Evolutionary conservation across 2,329 filamentous ascomycete genomes (phyloP).

Genomic region (Ambrosiella beaveri): DNA sequence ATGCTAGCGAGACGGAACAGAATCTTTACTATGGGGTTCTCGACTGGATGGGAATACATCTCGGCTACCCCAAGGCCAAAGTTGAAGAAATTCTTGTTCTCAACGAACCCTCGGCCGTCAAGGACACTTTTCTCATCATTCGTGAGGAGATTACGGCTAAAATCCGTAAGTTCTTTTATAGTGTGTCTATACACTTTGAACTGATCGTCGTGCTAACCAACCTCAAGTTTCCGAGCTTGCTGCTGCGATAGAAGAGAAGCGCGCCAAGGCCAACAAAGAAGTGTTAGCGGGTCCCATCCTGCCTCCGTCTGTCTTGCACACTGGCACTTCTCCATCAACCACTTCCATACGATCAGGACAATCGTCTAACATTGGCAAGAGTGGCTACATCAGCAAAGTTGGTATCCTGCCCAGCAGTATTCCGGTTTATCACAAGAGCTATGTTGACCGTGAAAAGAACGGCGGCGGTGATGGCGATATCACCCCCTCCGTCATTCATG

Average conservation of each 20-base stretch:
- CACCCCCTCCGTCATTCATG: conserved; percentile 25
- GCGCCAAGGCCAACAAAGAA: background rate
- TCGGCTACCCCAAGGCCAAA: conserved; percentile 91
- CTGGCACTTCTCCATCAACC: conserved; percentile 29
- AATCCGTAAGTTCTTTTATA: background rate
- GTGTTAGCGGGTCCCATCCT: background rate
- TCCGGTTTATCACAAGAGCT: conserved; percentile 77
- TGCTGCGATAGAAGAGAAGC: conserved; percentile 5
- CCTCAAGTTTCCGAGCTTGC: conserved; percentile 19
- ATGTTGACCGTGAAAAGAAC: conserved; percentile 55
- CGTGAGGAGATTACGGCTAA: conserved; percentile 51
- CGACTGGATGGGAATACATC: conserved; percentile 89
- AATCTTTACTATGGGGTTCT: conserved; percentile 85
- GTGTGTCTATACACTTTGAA: background rate
- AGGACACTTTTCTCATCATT: conserved; percentile 96
- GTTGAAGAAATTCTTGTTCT: conserved; percentile 86
- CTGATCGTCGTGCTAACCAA: background rate
- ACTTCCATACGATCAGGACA: conserved; percentile 35
- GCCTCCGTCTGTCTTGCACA: background rate
- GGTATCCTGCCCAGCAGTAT: conserved; percentile 83
- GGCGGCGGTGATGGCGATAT: conserved; percentile 23
- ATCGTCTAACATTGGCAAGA: conserved; percentile 29
- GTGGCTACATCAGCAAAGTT: conserved; percentile 63
- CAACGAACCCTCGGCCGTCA: conserved; percentile 91
- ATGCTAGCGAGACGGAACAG: conserved; percentile 72